Evolutionary conservation across 2,329 filamentous ascomycete genomes (phyloP), one percentile per base, ranked within the genome.

Genomic region (Aspergillus brunneoviolaceus): DNA sequence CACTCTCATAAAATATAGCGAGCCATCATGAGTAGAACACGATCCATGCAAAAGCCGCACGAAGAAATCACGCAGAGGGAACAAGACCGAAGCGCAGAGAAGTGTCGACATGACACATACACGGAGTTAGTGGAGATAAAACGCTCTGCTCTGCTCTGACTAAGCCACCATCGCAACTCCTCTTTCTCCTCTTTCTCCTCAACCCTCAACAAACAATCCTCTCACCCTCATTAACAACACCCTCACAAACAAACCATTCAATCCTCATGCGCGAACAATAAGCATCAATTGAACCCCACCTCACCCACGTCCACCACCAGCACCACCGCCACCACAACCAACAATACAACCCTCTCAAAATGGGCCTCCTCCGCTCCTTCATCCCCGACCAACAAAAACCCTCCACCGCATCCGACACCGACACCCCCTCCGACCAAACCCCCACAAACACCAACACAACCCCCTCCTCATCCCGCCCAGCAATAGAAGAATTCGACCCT

Each of bases 391-490:
- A 55, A 49, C 50, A 55, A 58, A 12, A 45, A 45, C 39, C 39
- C 5, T 16, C 61, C 51, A 23, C 23, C 23, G 23, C 23, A 4
- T 23, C 58, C 60, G 60, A 60, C 57, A 12, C 45, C 7, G 14
- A 48, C 47, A 59, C 49, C 16, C 12, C 54, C 6, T n/a, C 63
- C 53, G 57, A 23, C 23, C 23, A 63, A 31, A 29, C 27, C 6
- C 21, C 35, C 48, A 31, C 55, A 49, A 55, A 45, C 27, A 55
- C 51, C 23, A 57, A 16, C 21, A 48, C 29, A 56, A 56, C 31
- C 19, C 35, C 27, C 12, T 27, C 31, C 59, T 61, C 60, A 47
- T 62, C 35, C 27, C 57, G 4, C 57, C 31, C 23, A 49, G 19
- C 35, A 58, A 25, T 27, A 3, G 9, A 25, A 14, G 33, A 57